Percentiles rank a stretch among this genome's conserved stretches.
Evolutionary conservation across 2,329 filamentous ascomycete genomes (phyloP).

Genomic region (Sarocladium kiliense): DNA sequence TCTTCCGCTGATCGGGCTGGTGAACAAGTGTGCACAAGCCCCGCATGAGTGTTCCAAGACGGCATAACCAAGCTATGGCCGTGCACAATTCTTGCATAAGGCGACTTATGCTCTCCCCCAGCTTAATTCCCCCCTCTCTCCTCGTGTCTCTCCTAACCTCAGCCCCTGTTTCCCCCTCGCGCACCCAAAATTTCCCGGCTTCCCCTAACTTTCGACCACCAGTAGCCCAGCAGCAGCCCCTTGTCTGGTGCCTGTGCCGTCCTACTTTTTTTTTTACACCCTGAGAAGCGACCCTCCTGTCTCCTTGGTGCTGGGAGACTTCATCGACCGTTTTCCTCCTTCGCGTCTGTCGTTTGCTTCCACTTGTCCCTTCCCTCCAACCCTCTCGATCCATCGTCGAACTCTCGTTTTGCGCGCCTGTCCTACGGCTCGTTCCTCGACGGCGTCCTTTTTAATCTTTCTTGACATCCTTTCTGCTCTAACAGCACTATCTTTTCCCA

Average conservation of each 20-base stretch:
- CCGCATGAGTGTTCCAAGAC: not conserved
- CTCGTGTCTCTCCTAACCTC: slow-evolving; percentile 6
- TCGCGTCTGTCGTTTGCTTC: not conserved
- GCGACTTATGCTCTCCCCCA: not conserved
- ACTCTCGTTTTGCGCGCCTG: slow-evolving; percentile 9
- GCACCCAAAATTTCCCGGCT: slow-evolving; percentile 6
- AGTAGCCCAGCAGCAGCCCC: not conserved
- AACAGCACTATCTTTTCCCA: slow-evolving; percentile 5
- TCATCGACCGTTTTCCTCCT: slow-evolving; percentile 7
- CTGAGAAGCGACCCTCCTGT: slow-evolving; percentile 1
- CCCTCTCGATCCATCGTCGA: not conserved
- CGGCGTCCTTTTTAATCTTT: slow-evolving; percentile 6
- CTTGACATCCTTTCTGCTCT: slow-evolving; percentile 7
- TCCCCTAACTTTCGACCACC: slow-evolving; percentile 2
- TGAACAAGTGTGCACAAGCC: not conserved
- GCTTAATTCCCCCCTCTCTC: not conserved
- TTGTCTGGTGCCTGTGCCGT: not conserved
- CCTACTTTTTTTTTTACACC: slow-evolving; percentile 8
- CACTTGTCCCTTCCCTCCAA: slow-evolving; percentile 5
- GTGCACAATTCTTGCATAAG: not conserved
- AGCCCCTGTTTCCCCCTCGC: not conserved
- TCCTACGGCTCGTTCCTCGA: slow-evolving; percentile 2
- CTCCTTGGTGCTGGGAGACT: not conserved
- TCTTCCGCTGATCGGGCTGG: not conserved
- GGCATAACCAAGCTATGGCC: not conserved